Conservation (phyloP, 805 yeast species). For the Candida broadrunensis region DNA sequence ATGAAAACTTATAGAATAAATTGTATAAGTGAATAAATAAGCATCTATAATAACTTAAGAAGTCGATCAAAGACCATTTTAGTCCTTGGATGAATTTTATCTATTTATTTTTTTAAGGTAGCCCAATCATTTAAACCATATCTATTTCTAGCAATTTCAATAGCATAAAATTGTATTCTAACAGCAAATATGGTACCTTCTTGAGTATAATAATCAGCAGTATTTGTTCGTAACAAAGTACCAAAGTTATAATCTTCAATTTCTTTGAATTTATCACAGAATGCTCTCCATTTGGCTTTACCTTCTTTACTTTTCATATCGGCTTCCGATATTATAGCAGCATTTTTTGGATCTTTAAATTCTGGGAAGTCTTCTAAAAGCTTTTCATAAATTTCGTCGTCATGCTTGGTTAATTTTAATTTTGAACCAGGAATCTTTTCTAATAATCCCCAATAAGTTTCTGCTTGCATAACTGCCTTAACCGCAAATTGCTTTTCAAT, state of each 20-base stretch:
- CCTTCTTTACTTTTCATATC: conserved; percentile 78
- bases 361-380: conserved; percentile 84
- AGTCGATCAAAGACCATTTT: no score
- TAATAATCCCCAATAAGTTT: conserved; percentile 85
- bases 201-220: conserved; percentile 74
- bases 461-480: conserved; percentile 93
- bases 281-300: conserved; percentile 88
- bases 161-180: conserved; percentile 91
- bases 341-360: conserved; percentile 57
- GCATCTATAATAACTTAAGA: no score
- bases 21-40: no score
- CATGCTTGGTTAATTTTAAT: conserved; percentile 67
- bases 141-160: conserved; percentile 91
- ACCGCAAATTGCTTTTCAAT: conserved; percentile 98
- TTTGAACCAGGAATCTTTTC: conserved; percentile 74
- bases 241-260: conserved; percentile 95
- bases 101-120: no score
- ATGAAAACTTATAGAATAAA: no score
- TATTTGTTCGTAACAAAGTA: conserved; percentile 76
- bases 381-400: conserved; percentile 63
- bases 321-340: conserved; percentile 64
- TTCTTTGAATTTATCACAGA: conserved; percentile 77
- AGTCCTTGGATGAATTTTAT: no score
- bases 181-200: conserved; percentile 84
- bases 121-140: conserved; percentile 90